Conservation (phyloP, 2,329 filamentous ascomycete genomes). For the Cladosporium sp. region DNA sequence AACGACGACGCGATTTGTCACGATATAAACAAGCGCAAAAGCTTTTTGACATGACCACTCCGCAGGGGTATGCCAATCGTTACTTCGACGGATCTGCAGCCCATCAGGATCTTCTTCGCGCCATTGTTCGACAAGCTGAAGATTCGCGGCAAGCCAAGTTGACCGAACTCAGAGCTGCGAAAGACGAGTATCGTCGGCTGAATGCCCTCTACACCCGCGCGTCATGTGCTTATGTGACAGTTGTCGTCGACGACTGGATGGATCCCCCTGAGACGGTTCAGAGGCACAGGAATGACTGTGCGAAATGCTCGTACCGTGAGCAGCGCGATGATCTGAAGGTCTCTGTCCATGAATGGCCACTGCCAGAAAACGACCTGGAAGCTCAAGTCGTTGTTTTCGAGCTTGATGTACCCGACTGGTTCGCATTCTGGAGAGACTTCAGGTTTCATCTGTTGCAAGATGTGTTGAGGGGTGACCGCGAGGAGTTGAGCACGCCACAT, state of each 20-base stretch:
- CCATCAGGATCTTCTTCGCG: slow-evolving; percentile 22
- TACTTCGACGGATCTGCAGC: slow-evolving; percentile 39
- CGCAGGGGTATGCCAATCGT: slow-evolving; percentile 38
- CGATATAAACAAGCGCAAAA: slow-evolving; percentile 30
- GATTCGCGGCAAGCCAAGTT: slow-evolving; percentile 32
- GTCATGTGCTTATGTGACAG: slow-evolving; percentile 13
- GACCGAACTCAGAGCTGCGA: slow-evolving; percentile 34
- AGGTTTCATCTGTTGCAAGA: slow-evolving; percentile 16
- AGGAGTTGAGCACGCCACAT: slow-evolving; percentile 32
- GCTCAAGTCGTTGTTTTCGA: slow-evolving; percentile 51
- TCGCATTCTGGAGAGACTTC: slow-evolving; percentile 49
- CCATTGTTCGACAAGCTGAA: slow-evolving; percentile 23
- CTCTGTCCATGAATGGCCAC: slow-evolving; percentile 45
- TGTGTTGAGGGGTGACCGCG: slow-evolving; percentile 13
- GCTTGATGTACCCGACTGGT: slow-evolving; percentile 41
- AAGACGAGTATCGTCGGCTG: slow-evolving; percentile 37
- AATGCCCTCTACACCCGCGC: slow-evolving; percentile 15
- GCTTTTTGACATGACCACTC: slow-evolving; percentile 39
- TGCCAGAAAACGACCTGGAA: slow-evolving; percentile 37
- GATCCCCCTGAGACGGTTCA: slow-evolving; percentile 28
- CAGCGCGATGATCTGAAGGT: slow-evolving; percentile 41
- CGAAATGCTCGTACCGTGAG: slow-evolving; percentile 40
- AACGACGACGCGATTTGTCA: not conserved
- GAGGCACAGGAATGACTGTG: slow-evolving; percentile 33
- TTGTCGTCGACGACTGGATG: slow-evolving; percentile 14